Percentiles rank a stretch among this genome's conserved stretches.
phyloP scores from a whole-genome alignment of 768 basidiomycete genomes.

The Pleurotus tuber-regium region DNA sequence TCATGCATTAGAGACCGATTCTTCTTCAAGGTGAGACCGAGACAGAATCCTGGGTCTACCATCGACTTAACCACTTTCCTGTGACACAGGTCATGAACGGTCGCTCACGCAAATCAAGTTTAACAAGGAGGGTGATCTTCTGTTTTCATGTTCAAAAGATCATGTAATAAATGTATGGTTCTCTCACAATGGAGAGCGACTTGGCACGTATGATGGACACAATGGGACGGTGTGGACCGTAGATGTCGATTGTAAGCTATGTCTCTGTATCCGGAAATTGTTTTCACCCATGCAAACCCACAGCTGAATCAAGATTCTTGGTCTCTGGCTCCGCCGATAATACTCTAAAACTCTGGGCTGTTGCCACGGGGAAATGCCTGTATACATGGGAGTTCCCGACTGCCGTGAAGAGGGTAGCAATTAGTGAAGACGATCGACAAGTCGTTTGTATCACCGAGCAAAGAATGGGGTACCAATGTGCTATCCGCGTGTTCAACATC shows the following conservation, averaged over 20 bases:
- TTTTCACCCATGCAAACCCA: not conserved
- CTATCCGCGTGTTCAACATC: conserved; percentile 87
- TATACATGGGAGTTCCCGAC: conserved; percentile 98
- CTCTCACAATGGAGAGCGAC: conserved; percentile 93
- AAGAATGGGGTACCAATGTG: conserved; percentile 90
- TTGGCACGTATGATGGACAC: conserved; percentile 95
- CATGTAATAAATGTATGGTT: conserved; percentile 95
- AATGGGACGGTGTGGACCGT: conserved; percentile 98
- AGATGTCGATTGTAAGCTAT: conserved; percentile 85
- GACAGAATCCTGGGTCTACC: not conserved
- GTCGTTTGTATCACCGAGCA: conserved; percentile 96
- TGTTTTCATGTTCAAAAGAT: conserved; percentile 97
- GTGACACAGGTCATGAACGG: conserved; percentile 83
- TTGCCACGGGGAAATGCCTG: conserved; percentile 87
- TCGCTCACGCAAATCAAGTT: conserved; percentile 97
- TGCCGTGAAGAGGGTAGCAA: conserved; percentile 93
- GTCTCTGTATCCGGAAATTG: not conserved
- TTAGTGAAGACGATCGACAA: conserved; percentile 80
- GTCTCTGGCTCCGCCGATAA: conserved; percentile 96
- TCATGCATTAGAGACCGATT: conserved; percentile 74
- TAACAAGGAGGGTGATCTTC: conserved; percentile 92
- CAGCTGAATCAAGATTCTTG: conserved; percentile 80
- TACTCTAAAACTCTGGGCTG: conserved; percentile 85
- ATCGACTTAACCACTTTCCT: conserved; percentile 16
- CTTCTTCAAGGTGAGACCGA: conserved; percentile 58